These are phyloP conservation scores for Arthroderma sp. DNA, from an alignment of 2,329 filamentous ascomycete genomes.

Conservation along the genomic window DNA sequence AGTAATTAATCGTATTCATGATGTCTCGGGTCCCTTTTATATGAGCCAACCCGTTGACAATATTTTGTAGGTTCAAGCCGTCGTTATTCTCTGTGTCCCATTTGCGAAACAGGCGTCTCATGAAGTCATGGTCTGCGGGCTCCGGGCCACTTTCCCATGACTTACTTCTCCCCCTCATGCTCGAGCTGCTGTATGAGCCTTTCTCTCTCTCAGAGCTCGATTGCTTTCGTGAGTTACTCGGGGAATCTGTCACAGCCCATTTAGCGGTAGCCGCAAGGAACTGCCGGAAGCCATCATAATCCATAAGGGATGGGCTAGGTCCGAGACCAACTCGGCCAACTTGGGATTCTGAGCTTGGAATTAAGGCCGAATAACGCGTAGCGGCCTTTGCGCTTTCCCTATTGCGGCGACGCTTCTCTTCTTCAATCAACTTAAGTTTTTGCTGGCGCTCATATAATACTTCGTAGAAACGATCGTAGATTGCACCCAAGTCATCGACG, in stretches of 20 bases:
- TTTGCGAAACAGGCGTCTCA: slow-evolving; percentile 70
- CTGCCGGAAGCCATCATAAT: slow-evolving; percentile 90
- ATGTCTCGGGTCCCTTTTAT: slow-evolving; percentile 92
- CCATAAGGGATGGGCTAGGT: slow-evolving; percentile 84
- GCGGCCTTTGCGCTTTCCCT: slow-evolving; percentile 36
- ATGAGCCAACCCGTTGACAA: slow-evolving; percentile 77
- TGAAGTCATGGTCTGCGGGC: slow-evolving; percentile 88
- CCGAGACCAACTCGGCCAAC: slow-evolving; percentile 79
- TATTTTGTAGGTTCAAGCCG: slow-evolving; percentile 76
- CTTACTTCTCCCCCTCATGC: slow-evolving; percentile 39
- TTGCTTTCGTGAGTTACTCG: slow-evolving; percentile 44
- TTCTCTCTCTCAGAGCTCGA: slow-evolving; percentile 38
- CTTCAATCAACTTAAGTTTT: slow-evolving; percentile 62
- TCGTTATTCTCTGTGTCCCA: slow-evolving; percentile 73
- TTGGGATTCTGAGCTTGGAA: slow-evolving; percentile 48
- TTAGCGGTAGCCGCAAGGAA: slow-evolving; percentile 80
- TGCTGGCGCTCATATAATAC: slow-evolving; percentile 87
- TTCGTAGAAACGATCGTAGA: slow-evolving; percentile 91
- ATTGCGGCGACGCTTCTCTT: slow-evolving; percentile 53
- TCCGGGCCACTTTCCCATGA: slow-evolving; percentile 48
- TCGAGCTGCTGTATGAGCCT: slow-evolving; percentile 48
- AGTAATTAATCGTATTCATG: slow-evolving; percentile 95
- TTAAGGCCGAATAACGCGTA: slow-evolving; percentile 27
- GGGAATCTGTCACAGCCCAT: slow-evolving; percentile 87
- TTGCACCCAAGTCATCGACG: slow-evolving; percentile 68